These are phyloP conservation scores for Hypoxylon sp. DNA, from an alignment of 2,329 filamentous ascomycete species.

Conservation along the genomic window DNA sequence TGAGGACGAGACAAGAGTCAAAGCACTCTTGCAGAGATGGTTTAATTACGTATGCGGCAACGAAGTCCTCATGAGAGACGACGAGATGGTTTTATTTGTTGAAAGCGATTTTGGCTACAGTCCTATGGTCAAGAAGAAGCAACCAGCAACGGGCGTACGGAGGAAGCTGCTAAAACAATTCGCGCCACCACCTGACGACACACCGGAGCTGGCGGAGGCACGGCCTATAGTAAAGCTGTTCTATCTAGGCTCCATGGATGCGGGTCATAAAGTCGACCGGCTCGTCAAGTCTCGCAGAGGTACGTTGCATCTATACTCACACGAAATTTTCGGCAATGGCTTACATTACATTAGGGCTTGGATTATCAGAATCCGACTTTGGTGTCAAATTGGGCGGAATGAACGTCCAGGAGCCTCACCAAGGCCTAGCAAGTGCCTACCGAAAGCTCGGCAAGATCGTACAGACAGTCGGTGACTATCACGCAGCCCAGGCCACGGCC, in stretches of 20 bases:
- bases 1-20: slow-evolving; percentile 90
- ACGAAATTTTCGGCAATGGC: slow-evolving; percentile 35
- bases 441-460: slow-evolving; percentile 94
- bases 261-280: slow-evolving; percentile 95
- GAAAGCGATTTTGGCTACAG: slow-evolving; percentile 99
- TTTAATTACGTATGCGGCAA: slow-evolving; percentile 92
- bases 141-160: slow-evolving; percentile 93
- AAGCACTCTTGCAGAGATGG: slow-evolving; percentile 91
- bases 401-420: slow-evolving; percentile 89
- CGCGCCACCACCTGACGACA: slow-evolving; percentile 95
- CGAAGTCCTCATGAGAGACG: slow-evolving; percentile 91
- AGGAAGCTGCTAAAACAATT: slow-evolving; percentile 98
- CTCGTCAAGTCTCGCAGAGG: slow-evolving; percentile 92
- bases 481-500: slow-evolving; percentile 94
- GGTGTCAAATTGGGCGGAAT: slow-evolving; percentile 89
- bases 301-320: slow-evolving; percentile 53
- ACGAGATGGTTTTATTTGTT: slow-evolving; percentile 98
- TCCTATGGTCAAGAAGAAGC: slow-evolving; percentile 92
- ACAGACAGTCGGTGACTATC: slow-evolving; percentile 92
- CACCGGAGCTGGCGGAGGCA: slow-evolving; percentile 89
- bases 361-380: slow-evolving; percentile 90
- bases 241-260: slow-evolving; percentile 94
- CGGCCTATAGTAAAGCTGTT: slow-evolving; percentile 93
- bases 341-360: slow-evolving; percentile 71
- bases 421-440: slow-evolving; percentile 87